A percentile compares a stretch with the other conserved stretches of the same genome.
These are phyloP conservation scores for Hypocrella siamensis DNA, from an alignment of 2,329 filamentous ascomycete species.

Conservation along the genomic window DNA sequence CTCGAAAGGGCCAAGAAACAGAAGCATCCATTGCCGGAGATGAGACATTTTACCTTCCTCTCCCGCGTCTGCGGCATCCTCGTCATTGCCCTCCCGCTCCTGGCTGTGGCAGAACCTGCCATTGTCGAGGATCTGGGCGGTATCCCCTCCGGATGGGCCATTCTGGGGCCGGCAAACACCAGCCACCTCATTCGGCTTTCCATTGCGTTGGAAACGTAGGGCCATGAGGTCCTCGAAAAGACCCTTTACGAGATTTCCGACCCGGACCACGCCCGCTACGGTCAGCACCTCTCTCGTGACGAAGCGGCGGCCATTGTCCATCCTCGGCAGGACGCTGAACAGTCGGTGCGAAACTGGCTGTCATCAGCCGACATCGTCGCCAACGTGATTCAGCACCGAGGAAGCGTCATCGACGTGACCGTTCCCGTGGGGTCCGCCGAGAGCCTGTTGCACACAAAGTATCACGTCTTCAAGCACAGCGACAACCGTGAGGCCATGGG, in stretches of 20 bases:
- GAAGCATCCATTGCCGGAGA: background rate
- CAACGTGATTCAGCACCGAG: conserved; percentile 17
- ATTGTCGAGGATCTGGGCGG: conserved; percentile 8
- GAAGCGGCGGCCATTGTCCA: conserved; percentile 32
- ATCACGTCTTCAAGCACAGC: conserved; percentile 17
- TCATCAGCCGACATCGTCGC: conserved; percentile 18
- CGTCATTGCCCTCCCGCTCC: background rate
- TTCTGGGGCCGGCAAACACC: conserved; percentile 6
- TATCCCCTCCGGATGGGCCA: conserved; percentile 10
- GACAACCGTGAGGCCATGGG: conserved; percentile 25
- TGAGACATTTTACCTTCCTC: too few relatives aligned
- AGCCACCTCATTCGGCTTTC: conserved; percentile 12
- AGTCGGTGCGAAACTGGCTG: conserved; percentile 29
- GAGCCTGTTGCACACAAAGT: conserved; percentile 29
- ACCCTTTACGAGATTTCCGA: conserved; percentile 32
- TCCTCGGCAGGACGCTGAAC: conserved; percentile 22
- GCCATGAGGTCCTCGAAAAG: conserved; percentile 19
- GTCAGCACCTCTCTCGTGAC: conserved; percentile 29
- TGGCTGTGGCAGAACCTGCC: conserved; percentile 1
- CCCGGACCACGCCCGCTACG: conserved; percentile 28
- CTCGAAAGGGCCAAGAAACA: too few relatives aligned
- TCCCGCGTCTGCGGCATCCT: background rate
- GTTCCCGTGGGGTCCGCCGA: conserved; percentile 24
- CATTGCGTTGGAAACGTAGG: conserved; percentile 13
- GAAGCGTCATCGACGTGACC: conserved; percentile 24